Conservation (phyloP, 768 basidiomycete genomes). For the Bullera alba region DNA sequence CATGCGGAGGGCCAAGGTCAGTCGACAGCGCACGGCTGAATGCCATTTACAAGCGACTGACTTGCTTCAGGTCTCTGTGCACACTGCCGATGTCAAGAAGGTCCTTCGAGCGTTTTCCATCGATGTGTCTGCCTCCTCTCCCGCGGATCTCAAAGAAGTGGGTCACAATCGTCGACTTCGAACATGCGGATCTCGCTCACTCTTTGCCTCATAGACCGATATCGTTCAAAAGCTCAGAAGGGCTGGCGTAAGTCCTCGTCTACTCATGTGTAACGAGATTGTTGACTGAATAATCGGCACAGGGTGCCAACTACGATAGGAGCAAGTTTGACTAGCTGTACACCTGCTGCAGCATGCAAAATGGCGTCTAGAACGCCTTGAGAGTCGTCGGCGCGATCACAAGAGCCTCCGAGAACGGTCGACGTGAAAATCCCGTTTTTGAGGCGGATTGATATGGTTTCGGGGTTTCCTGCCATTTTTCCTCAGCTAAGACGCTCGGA, state of each 20-base stretch:
- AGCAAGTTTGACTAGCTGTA: slow-evolving; percentile 41
- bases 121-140: slow-evolving; percentile 76
- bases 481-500: too few relatives aligned
- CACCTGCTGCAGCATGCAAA: too few relatives aligned
- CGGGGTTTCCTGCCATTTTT: too few relatives aligned
- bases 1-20: slow-evolving; percentile 85
- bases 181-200: background rate
- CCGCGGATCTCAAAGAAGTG: slow-evolving; percentile 66
- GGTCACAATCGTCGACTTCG: slow-evolving; percentile 2
- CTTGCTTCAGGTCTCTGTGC: slow-evolving; percentile 72
- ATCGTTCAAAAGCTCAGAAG: background rate
- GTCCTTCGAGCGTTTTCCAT: slow-evolving; percentile 71
- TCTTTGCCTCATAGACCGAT: background rate
- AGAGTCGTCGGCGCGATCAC: too few relatives aligned
- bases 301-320: slow-evolving; percentile 47
- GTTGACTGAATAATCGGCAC: slow-evolving; percentile 69
- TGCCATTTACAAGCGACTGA: slow-evolving; percentile 12
- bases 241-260: background rate
- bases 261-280: slow-evolving; percentile 62
- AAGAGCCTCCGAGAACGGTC: too few relatives aligned
- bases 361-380: background rate
- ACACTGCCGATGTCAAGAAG: slow-evolving; percentile 76
- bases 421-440: too few relatives aligned
- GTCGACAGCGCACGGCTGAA: slow-evolving; percentile 15
- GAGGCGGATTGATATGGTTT: too few relatives aligned